Percentiles rank a stretch among this genome's conserved stretches.
phyloP scores from a whole-genome alignment of 352 stramenopile genomes.

The Phytopythium mirpurense region DNA sequence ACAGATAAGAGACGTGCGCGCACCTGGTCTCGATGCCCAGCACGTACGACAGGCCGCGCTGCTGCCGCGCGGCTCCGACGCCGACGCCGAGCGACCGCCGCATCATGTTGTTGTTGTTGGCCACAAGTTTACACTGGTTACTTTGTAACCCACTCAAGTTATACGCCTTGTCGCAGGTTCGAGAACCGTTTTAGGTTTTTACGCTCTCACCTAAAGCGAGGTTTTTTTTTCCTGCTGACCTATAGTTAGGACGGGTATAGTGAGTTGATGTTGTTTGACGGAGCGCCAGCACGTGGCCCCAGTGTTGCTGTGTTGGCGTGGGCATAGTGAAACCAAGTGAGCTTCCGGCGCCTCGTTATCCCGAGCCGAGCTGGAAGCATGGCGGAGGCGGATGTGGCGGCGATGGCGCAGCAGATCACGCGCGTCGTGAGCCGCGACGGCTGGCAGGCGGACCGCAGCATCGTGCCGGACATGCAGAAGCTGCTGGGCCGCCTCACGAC shows the following conservation, averaged over 20 bases:
- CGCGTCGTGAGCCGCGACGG: constrained; percentile 49
- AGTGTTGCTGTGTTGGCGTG: too few relatives aligned
- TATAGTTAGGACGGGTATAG: not conserved
- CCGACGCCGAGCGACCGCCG: constrained; percentile 6
- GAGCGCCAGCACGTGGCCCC: not conserved
- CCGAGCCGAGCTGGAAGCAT: constrained; percentile 15
- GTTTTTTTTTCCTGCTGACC: too few relatives aligned
- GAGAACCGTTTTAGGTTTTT: too few relatives aligned
- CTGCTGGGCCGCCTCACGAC: constrained; percentile 73
- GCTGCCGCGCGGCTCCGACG: not conserved
- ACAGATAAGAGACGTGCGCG: not conserved
- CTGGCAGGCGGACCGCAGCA: constrained; percentile 55
- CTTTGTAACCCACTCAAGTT: too few relatives aligned
- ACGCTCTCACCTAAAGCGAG: too few relatives aligned
- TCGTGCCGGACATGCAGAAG: constrained; percentile 57
- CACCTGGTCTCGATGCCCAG: constrained; percentile 93
- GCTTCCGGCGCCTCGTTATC: not conserved
- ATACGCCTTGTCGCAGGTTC: too few relatives aligned
- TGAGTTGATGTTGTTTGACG: not conserved
- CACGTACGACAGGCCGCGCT: constrained; percentile 58
- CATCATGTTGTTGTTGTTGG: not conserved
- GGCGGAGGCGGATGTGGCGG: constrained; percentile 45
- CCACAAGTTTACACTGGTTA: not conserved
- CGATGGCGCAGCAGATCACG: constrained; percentile 72
- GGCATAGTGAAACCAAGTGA: constrained; percentile 3